Conservation (phyloP, 2,329 filamentous ascomycete species). For the Cladorrhinum sp. region DNA sequence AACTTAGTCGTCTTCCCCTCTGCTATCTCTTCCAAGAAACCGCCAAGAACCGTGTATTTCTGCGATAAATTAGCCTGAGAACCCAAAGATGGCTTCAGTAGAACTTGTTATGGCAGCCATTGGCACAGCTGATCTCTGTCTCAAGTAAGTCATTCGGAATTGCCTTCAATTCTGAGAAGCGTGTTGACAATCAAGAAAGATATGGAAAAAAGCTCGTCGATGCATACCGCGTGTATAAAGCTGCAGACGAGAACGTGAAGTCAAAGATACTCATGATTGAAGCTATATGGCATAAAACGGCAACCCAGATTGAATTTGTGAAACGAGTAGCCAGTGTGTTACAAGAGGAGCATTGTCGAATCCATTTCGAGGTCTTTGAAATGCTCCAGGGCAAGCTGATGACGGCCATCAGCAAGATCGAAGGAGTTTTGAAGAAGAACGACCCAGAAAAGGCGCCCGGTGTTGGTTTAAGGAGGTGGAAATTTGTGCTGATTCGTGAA, state of each 20-base stretch:
- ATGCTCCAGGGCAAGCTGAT: slow-evolving; percentile 6
- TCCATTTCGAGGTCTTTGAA: slow-evolving; percentile 10
- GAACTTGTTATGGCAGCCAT: not conserved
- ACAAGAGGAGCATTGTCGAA: slow-evolving; percentile 9
- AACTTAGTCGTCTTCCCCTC: too few relatives aligned
- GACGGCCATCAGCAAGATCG: slow-evolving; percentile 4
- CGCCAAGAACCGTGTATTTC: too few relatives aligned
- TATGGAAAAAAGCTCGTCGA: slow-evolving; percentile 5
- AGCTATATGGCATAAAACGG: slow-evolving; percentile 4
- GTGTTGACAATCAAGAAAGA: not conserved
- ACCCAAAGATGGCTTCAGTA: not conserved
- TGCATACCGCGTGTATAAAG: not conserved
- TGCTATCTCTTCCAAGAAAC: too few relatives aligned
- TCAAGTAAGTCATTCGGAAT: not conserved
- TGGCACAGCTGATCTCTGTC: slow-evolving; percentile 5
- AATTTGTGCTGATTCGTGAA: slow-evolving; percentile 7
- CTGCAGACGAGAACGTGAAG: slow-evolving; percentile 2
- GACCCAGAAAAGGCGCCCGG: not conserved
- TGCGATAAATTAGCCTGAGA: not conserved
- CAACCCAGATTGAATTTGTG: slow-evolving; percentile 7
- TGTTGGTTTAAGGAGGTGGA: not conserved
- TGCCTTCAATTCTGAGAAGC: not conserved
- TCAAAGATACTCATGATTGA: slow-evolving; percentile 11
- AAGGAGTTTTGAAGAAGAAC: slow-evolving; percentile 2
- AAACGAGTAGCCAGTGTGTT: not conserved